Evolutionary conservation across 2,329 filamentous ascomycete species (phyloP), one percentile per base, ranked within the genome.

Genomic region (Pseudogymnoascus sp.): DNA sequence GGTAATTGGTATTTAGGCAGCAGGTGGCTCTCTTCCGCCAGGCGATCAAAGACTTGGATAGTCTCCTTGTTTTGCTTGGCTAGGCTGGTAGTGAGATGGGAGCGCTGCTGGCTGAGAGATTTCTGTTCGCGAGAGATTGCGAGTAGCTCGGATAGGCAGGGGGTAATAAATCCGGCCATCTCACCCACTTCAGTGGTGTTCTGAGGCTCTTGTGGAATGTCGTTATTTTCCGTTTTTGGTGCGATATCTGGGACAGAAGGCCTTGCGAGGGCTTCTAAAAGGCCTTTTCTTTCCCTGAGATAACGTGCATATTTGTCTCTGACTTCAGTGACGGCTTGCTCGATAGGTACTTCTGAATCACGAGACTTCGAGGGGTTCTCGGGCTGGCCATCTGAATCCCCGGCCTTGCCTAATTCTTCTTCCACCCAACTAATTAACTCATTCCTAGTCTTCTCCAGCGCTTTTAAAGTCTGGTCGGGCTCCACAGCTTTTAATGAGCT

Each of bases 371-470:
- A 34, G 4, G 36, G 62, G 64, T 67, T 40, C 64, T 72, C 63
- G 7, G 61, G 31, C 12, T 21, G 16, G 28, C 14, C 61, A 18
- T 72, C 74, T 6, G 59, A 50, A 11, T 73, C 70, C 31, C 68
- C 69, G 14, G 84, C 83, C 62, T 82, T 83, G 61, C 78, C 75
- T 21, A 89, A 74, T 70, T 88, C 86, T 4, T 75, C 76, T 71
- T 89, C 86, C 63, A 89, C 87, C 86, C 86, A 89, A 63, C 74
- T 78, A 64, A 89, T 88, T 60, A 89, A 78, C 66, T 84, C 82
- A 61, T 82, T 81, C 14, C 86, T 79, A 10, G 85, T 83, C 6
- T 75, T 75, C 44, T 78, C 79, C 8, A 89, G 74, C 12, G 86
- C 86, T 59, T 79, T 76, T 2, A 85, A 67, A 4, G 46, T 61